Conservation (phyloP, 352 stramenopile genomes). For the Globisporangium okanoganense region DNA sequence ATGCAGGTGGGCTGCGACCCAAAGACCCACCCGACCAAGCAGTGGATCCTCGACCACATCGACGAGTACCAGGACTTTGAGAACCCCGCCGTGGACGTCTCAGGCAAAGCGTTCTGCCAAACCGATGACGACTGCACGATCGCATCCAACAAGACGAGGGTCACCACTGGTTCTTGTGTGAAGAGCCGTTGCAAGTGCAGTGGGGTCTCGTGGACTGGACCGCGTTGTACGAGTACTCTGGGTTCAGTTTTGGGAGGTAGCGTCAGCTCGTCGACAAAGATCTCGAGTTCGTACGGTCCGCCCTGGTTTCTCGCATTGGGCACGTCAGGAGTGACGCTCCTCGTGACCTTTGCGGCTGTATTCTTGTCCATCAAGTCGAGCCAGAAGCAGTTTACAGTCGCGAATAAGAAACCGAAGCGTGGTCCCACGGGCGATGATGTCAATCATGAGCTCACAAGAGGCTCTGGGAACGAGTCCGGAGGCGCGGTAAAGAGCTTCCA, state of each 20-base stretch:
- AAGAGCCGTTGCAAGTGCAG: slow-evolving; percentile 35
- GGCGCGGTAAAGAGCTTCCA: slow-evolving; percentile 22
- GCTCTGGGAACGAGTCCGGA: slow-evolving; percentile 19
- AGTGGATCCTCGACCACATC: slow-evolving; percentile 79
- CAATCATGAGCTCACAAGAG: no score
- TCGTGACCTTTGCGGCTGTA: slow-evolving; percentile 8
- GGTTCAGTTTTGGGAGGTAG: slow-evolving; percentile 1
- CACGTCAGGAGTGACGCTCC: slow-evolving; percentile 5
- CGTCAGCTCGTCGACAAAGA: slow-evolving; percentile 15
- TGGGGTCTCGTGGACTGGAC: slow-evolving; percentile 34
- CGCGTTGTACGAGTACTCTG: slow-evolving; percentile 35
- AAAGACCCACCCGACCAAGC: slow-evolving; percentile 47
- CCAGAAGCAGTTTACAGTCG: slow-evolving; percentile 1
- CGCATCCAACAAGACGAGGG: slow-evolving; percentile 5
- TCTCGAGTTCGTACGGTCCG: slow-evolving; percentile 16
- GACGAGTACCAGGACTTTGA: slow-evolving; percentile 67
- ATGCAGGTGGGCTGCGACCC: slow-evolving; percentile 69
- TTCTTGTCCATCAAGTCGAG: slow-evolving; percentile 8
- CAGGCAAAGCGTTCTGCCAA: slow-evolving; percentile 55
- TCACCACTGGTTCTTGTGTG: slow-evolving; percentile 35
- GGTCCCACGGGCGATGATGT: no score
- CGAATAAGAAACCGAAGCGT: slow-evolving; percentile 14
- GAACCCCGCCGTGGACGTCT: slow-evolving; percentile 57
- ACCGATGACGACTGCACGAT: slow-evolving; percentile 54
- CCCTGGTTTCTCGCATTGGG: slow-evolving; percentile 7